phyloP scores from a whole-genome alignment of 371 early-diverging fungal species.

The Gilbertella persicaria region DNA sequence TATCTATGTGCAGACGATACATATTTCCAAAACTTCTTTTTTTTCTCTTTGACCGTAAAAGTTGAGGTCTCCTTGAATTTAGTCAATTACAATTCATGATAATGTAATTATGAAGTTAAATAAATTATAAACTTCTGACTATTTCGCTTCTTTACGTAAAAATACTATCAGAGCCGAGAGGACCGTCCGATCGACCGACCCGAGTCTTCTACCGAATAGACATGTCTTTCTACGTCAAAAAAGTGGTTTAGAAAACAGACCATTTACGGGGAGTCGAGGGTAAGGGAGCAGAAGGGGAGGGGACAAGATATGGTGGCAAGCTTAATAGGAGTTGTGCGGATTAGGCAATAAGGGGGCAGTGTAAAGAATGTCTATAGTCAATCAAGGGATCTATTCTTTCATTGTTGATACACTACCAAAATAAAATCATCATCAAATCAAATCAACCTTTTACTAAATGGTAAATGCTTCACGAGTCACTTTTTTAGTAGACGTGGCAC shows the following conservation, averaged over 20 bases:
- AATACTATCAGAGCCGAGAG: background rate
- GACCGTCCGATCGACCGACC: constrained; percentile 21
- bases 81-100: constrained; percentile 5
- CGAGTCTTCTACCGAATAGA: constrained; percentile 14
- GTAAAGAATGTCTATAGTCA: constrained; percentile 4
- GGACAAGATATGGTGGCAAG: too few relatives aligned
- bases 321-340: too few relatives aligned
- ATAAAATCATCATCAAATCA: too few relatives aligned
- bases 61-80: constrained; percentile 2
- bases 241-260: too few relatives aligned
- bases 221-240: background rate
- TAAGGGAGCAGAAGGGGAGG: too few relatives aligned
- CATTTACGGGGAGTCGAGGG: too few relatives aligned
- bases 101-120: constrained; percentile 2
- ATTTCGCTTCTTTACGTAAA: too few relatives aligned
- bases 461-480: constrained; percentile 26
- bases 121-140: too few relatives aligned
- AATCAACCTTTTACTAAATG: constrained; percentile 8
- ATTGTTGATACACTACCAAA: too few relatives aligned
- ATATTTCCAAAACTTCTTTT: constrained; percentile 6
- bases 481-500: constrained; percentile 11
- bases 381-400: constrained; percentile 11
- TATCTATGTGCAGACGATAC: constrained; percentile 14
- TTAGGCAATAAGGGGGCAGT: too few relatives aligned
- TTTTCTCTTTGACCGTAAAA: background rate